Base-by-base conservation (phyloP, 2,329 filamentous ascomycete genomes). In the Colletotrichum endophyticum region DNA sequence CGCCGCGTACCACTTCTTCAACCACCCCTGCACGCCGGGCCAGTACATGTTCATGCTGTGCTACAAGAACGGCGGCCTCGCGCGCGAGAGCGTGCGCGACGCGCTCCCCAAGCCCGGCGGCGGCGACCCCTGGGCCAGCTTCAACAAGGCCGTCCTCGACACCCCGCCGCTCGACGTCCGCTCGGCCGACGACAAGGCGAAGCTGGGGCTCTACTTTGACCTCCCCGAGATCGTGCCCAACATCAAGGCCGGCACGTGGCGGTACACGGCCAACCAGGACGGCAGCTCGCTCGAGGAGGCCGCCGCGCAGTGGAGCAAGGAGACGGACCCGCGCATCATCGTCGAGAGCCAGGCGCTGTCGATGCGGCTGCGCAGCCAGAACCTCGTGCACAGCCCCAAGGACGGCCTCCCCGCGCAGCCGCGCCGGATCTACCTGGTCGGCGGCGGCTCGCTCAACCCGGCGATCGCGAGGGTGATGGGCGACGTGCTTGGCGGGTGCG, bases 41-140 rank as follows among this genome's bases (percentile, higher is more conserved):
- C 91, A 98, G 76, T 98, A 98, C 90, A 99, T 99, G 97, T 99
- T 99, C 86, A 99, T 99, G 97, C 92, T 99, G 44, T 99, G 97
- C 90, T 99, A 99, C 89, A 99, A 99, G 87, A 99, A 99, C 86
- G 97, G 97, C 80, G 96, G 96, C 3, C 92, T 99, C 2, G 96
- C 97, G 3, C 94, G 97, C 61, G 97, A 99, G 84, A 93, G 95
- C 81, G 92, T 99, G 78, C 94, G 97, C 71, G 95, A 99, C 82
- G 89, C 91, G 0, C 91, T 99, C 69, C 94, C 95, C 56, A 84
- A 87, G 27, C 85, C 86, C 30, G 84, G 87, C 12, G 83, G 85
- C 34, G 79, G 85, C 6, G 89, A 93, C 72, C 88, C 89, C 13
- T 99, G 97, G 97, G 91, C 92, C 67, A 89, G 85, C 68, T 99